A percentile compares a stretch with the other conserved stretches of the same genome.
Conservation (phyloP, 2,329 filamentous ascomycete genomes). For the Cladorrhinum sp. region DNA sequence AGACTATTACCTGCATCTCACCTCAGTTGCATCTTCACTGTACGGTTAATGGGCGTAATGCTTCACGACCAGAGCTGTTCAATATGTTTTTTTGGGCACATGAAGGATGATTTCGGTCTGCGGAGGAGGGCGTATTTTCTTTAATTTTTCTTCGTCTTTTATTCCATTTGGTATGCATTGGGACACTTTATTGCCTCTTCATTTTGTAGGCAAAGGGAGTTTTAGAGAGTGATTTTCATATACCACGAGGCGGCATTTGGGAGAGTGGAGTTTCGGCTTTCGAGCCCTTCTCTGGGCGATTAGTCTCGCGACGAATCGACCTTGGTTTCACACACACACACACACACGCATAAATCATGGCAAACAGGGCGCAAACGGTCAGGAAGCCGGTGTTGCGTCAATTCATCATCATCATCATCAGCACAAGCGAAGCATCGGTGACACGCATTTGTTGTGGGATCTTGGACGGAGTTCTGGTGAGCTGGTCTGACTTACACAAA, state of each 20-base stretch:
- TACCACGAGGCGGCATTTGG: slow-evolving; percentile 17
- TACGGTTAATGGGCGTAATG: slow-evolving; percentile 20
- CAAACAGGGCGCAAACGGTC: slow-evolving; percentile 24
- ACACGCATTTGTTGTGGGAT: slow-evolving; percentile 17
- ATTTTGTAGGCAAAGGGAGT: slow-evolving; percentile 12
- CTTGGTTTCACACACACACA: slow-evolving; percentile 22
- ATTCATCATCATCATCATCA: slow-evolving; percentile 22
- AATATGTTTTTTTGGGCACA: slow-evolving; percentile 11
- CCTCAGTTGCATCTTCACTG: slow-evolving; percentile 24
- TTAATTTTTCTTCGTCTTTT: not conserved
- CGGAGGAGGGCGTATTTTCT: not conserved
- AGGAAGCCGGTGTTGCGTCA: slow-evolving; percentile 20
- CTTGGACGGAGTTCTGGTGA: slow-evolving; percentile 21
- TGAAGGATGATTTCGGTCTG: not conserved
- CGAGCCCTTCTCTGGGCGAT: slow-evolving; percentile 16
- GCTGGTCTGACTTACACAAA: slow-evolving; percentile 10
- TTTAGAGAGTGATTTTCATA: slow-evolving; percentile 21
- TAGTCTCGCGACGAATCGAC: slow-evolving; percentile 21
- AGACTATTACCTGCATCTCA: slow-evolving; percentile 28
- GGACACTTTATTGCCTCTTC: not conserved
- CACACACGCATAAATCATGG: slow-evolving; percentile 22
- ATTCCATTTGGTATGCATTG: not conserved
- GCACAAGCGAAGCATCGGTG: slow-evolving; percentile 21
- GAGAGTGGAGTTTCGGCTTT: slow-evolving; percentile 17
- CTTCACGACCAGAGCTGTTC: slow-evolving; percentile 14